Base-by-base conservation (phyloP, 139 green algal species). In the Micractinium sp. region DNA sequence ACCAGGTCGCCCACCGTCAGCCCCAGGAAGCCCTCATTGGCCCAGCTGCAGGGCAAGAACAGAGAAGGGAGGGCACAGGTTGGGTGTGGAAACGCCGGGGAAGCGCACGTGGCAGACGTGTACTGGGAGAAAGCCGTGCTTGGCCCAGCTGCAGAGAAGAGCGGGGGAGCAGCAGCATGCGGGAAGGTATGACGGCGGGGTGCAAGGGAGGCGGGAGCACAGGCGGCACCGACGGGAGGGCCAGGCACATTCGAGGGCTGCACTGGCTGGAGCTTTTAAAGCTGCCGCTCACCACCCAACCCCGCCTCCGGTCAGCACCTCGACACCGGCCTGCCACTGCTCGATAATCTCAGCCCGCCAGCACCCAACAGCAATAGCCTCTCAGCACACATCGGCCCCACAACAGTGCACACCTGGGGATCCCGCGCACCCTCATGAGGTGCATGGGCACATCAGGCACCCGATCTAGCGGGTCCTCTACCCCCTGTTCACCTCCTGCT, bases 21-120 rank as follows among this genome's bases (percentile, higher is more conserved):
- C 3, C 94, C 94, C 33, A 96, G 86, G 67, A 81, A 90, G 25
- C 93, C 93, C n/a, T 86, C 61, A 69, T 95, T 95, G 33, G 85
- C 89, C 76, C 76, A 92, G 82, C 82, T 87, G 82, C 82, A 75
- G 31, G 25, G 71, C 29, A 38, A 2, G 29, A 56, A 27, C 22
- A 3, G 63, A 33, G 53, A 36, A 81, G 76, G 22, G 27, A 79
- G 73, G 73, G n/a, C 29, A 79, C 3, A 79, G n/a, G 25, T 23
- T 13, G 27, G 18, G 25, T 35, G 22, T n/a, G 67, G 16, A 27
- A 25, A 71, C 20, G 63, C 63, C 22, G 19, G 47, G 47, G 9
- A 56, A 56, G 47, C 9, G 47, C 9, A 9, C 9, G 47, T 56
- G 47, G 47, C 47, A 16, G 47, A 56, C 7, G 7, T 56, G 47